Evolutionary conservation across 2,329 filamentous ascomycete genomes (phyloP).

Genomic region (Penicillium sp.): DNA sequence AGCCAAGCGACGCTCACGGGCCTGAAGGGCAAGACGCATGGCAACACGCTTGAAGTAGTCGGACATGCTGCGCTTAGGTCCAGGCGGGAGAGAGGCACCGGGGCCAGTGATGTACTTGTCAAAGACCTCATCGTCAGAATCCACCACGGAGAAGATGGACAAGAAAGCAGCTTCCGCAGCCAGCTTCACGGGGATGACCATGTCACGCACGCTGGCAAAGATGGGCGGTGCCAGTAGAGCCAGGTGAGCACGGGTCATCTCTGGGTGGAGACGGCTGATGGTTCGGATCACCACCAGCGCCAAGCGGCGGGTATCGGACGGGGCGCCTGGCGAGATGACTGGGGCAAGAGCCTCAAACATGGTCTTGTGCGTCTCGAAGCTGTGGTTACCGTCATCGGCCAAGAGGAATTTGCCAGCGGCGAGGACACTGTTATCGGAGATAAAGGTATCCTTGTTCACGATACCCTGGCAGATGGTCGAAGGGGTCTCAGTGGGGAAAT

Average conservation of each 20-base stretch:
- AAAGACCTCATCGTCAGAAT: constrained; percentile 81
- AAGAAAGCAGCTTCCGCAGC: constrained; percentile 94
- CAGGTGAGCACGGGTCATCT: constrained; percentile 79
- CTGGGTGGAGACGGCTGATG: constrained; percentile 73
- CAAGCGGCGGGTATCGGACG: constrained; percentile 80
- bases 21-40: constrained; percentile 78
- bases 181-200: constrained; percentile 91
- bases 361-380: constrained; percentile 73
- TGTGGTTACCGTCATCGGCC: constrained; percentile 56
- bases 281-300: constrained; percentile 86
- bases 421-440: constrained; percentile 84
- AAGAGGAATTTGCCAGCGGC: constrained; percentile 90
- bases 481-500: constrained; percentile 71
- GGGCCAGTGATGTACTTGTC: constrained; percentile 81
- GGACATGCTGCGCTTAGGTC: constrained; percentile 82
- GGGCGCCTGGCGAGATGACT: constrained; percentile 73
- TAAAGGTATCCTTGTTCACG: constrained; percentile 70
- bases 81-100: constrained; percentile 64
- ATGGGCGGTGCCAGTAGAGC: constrained; percentile 75
- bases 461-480: constrained; percentile 80
- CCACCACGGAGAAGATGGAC: constrained; percentile 83
- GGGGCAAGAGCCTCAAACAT: constrained; percentile 76
- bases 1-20: constrained; percentile 83
- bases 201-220: constrained; percentile 86
- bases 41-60: constrained; percentile 98